These are phyloP conservation scores for Saururus chinensis DNA, from an alignment of 164 flowering plant genomes.

Conservation along the genomic window DNA sequence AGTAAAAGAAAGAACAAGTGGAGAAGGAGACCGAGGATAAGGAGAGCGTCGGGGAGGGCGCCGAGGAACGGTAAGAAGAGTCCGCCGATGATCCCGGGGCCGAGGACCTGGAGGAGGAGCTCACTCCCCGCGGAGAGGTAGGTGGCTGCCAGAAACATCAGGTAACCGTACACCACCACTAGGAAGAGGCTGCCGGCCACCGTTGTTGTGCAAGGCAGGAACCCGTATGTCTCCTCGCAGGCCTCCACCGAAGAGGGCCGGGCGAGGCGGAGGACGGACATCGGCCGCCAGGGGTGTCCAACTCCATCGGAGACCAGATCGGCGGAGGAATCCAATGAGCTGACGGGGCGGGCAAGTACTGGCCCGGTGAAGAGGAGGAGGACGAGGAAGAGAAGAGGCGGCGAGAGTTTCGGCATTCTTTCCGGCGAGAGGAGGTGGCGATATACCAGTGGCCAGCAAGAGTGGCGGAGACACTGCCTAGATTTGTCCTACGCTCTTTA, in stretches of 20 bases:
- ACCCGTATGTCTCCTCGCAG: slow-evolving; percentile 61
- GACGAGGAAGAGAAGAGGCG: not conserved
- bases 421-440: not conserved
- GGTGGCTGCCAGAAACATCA: slow-evolving; percentile 75
- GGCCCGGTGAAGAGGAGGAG: slow-evolving; percentile 1
- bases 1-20: not conserved
- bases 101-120: slow-evolving; percentile 68
- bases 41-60: slow-evolving; percentile 90
- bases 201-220: slow-evolving; percentile 56
- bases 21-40: slow-evolving; percentile 43
- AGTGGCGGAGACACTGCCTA: too few relatives aligned
- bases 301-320: slow-evolving; percentile 28
- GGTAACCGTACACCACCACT: slow-evolving; percentile 43
- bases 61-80: slow-evolving; percentile 83
- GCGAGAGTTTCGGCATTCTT: not conserved
- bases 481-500: too few relatives aligned
- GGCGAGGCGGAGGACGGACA: not conserved
- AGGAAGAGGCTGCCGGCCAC: slow-evolving; percentile 45
- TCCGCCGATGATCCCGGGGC: slow-evolving; percentile 89
- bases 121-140: slow-evolving; percentile 74
- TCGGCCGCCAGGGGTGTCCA: not conserved
- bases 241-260: slow-evolving; percentile 1
- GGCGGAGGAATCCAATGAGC: slow-evolving; percentile 7
- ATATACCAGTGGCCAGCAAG: too few relatives aligned
- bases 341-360: slow-evolving; percentile 6